Evolutionary conservation across 2,329 filamentous ascomycete genomes (phyloP).

Genomic region (Alternaria sp.): DNA sequence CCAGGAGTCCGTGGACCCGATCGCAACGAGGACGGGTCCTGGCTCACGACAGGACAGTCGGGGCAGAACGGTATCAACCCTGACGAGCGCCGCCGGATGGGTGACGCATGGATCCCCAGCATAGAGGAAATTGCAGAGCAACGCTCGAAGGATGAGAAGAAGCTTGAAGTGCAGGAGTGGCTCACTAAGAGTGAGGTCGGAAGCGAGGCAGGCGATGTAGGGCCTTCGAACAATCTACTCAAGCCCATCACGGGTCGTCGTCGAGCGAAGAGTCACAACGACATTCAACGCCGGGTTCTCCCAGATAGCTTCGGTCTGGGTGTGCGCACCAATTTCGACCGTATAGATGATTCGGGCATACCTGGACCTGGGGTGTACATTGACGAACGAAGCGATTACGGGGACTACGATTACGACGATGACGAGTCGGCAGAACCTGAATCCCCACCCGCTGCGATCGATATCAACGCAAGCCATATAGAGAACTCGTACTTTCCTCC

Average conservation of each 20-base stretch:
- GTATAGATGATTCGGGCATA: slow-evolving; percentile 49
- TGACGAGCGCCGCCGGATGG: slow-evolving; percentile 50
- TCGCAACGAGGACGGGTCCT: slow-evolving; percentile 56
- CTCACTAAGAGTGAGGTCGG: slow-evolving; percentile 54
- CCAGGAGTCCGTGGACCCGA: slow-evolving; percentile 41
- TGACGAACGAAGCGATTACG: slow-evolving; percentile 47
- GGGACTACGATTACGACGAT: slow-evolving; percentile 45
- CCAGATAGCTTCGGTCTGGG: slow-evolving; percentile 39
- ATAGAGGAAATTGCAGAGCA: slow-evolving; percentile 59
- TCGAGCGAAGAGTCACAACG: slow-evolving; percentile 57
- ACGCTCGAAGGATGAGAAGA: slow-evolving; percentile 57
- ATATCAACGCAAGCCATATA: slow-evolving; percentile 30
- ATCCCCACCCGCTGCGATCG: slow-evolving; percentile 45
- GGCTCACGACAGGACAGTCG: slow-evolving; percentile 48
- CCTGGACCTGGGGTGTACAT: slow-evolving; percentile 59
- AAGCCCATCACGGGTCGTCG: slow-evolving; percentile 45
- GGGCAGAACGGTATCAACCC: slow-evolving; percentile 57
- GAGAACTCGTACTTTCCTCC: slow-evolving; percentile 43
- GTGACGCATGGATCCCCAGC: slow-evolving; percentile 53
- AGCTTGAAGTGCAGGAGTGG: slow-evolving; percentile 62
- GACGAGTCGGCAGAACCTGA: slow-evolving; percentile 39
- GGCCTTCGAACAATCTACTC: slow-evolving; percentile 31
- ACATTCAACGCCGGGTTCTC: slow-evolving; percentile 35
- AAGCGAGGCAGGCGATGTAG: slow-evolving; percentile 55
- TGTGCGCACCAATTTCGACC: slow-evolving; percentile 37